Evolutionary conservation across 805 yeast species (phyloP), one percentile per base, ranked within the genome.

Genomic region (Priceomyces castillae): DNA sequence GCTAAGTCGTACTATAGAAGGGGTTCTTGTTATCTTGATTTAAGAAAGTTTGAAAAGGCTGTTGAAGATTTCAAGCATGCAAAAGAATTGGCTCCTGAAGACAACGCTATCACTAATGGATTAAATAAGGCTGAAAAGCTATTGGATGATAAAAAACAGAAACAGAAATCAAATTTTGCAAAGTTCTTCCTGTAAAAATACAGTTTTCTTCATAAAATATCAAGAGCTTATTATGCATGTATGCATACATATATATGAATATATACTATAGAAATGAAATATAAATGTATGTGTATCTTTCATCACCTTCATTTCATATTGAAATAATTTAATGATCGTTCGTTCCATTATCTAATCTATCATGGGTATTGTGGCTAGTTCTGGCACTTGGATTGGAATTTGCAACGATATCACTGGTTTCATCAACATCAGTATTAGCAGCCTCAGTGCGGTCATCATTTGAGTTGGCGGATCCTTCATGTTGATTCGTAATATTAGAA

Each of bases 1-100:
- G 84, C 86, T 1, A 83, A 83, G 55, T 82, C 81, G 1, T 62
- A 65, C 44, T 83, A 71, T 54, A 73, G 89, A 63, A 71, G 73
- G 48, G 87, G 82, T 0, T 64, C 61, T 18, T 69, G 79, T 42
- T 67, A 69, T 30, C 48, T 63, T 1, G 71, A 68, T 7, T 53
- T 73, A 45, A 77, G 71, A 20, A 73, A 77, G 48, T 71, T 66
- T 39, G 73, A 74, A 15, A 71, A 67, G 14, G 85, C 90, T 0
- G 51, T 78, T 1, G 57, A 55, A 7, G 76, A 76, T 30, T 69
- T 81, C 36, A 54, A 64, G 33, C 51, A 55, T 11, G 86, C 87
- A 10, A 50, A 57, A 10, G 58, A 57, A 6, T 48, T 67, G 26
- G 69, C 72, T 34, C 79, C 81, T 11, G 54, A 64, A 2, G 92